Evolutionary conservation across 1,139 yeast genomes (phyloP).

Genomic region (Candida smagusa): DNA sequence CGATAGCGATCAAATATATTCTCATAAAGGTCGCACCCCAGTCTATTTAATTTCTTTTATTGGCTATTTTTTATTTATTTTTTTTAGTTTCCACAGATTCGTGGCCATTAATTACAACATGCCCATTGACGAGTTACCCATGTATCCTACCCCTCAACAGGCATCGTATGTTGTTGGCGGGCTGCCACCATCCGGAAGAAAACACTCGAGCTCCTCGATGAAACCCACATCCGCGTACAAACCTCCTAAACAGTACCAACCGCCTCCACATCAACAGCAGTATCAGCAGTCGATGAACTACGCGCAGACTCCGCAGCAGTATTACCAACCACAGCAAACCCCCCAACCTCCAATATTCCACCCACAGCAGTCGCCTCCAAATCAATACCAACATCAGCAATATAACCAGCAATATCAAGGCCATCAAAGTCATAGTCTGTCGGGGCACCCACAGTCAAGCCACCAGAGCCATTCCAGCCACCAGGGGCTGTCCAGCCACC

Average conservation of each 20-base stretch:
- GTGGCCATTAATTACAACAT: slow-evolving; percentile 7
- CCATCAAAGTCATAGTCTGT: slow-evolving; percentile 8
- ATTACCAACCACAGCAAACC: slow-evolving; percentile 13
- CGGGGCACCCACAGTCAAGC: slow-evolving; percentile 7
- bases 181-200: slow-evolving; percentile 12
- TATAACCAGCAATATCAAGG: slow-evolving; percentile 12
- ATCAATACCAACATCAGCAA: slow-evolving; percentile 6
- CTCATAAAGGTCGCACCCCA: too few relatives aligned
- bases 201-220: slow-evolving; percentile 12
- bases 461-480: slow-evolving; percentile 2
- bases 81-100: too few relatives aligned
- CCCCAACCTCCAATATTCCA: slow-evolving; percentile 11
- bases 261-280: slow-evolving; percentile 11
- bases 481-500: slow-evolving; percentile 6
- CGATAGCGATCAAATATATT: too few relatives aligned
- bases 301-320: slow-evolving; percentile 10
- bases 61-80: too few relatives aligned
- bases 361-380: slow-evolving; percentile 9
- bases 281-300: slow-evolving; percentile 10
- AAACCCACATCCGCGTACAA: slow-evolving; percentile 12
- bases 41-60: too few relatives aligned
- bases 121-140: slow-evolving; percentile 42
- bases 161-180: slow-evolving; percentile 34
- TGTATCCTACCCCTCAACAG: slow-evolving; percentile 49
- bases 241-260: slow-evolving; percentile 16